phyloP scores from a whole-genome alignment of 305 asterid genomes.

The Fraxinus velutina region DNA sequence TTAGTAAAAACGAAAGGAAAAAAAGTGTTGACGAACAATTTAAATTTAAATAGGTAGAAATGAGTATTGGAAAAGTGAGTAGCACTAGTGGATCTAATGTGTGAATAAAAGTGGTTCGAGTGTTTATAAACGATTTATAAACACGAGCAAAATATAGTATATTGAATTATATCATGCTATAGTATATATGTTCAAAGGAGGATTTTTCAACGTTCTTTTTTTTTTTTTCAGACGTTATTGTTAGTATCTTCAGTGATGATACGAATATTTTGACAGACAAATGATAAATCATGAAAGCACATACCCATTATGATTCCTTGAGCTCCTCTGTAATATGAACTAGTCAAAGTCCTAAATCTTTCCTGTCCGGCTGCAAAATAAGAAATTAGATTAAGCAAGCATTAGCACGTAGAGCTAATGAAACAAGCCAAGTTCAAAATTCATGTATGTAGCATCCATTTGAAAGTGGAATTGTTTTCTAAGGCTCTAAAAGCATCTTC shows the following conservation, averaged over 20 bases:
- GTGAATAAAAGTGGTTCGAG: background rate
- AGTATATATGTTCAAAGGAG: background rate
- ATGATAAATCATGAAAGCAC: conserved; percentile 6
- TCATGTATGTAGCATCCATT: background rate
- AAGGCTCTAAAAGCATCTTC: background rate
- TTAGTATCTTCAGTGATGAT: background rate
- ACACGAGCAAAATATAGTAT: background rate
- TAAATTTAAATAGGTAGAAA: background rate
- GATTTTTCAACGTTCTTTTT: background rate
- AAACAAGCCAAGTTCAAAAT: background rate
- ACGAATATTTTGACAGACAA: background rate
- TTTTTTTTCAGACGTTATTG: background rate
- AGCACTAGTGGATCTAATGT: background rate
- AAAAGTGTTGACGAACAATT: background rate
- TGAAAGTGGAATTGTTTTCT: background rate
- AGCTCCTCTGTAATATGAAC: conserved; percentile 70
- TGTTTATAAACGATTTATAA: background rate
- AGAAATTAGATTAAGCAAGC: conserved; percentile 8
- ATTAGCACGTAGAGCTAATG: background rate
- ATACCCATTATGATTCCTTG: conserved; percentile 70
- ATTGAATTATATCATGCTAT: background rate
- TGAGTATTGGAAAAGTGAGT: background rate
- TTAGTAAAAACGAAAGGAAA: background rate
- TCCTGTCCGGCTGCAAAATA: conserved; percentile 63
- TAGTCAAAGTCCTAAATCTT: conserved; percentile 64